Percentiles rank a stretch among this genome's conserved stretches.
Conservation (phyloP, 2,329 filamentous ascomycete species). For the Westerdykella aurantiaca region DNA sequence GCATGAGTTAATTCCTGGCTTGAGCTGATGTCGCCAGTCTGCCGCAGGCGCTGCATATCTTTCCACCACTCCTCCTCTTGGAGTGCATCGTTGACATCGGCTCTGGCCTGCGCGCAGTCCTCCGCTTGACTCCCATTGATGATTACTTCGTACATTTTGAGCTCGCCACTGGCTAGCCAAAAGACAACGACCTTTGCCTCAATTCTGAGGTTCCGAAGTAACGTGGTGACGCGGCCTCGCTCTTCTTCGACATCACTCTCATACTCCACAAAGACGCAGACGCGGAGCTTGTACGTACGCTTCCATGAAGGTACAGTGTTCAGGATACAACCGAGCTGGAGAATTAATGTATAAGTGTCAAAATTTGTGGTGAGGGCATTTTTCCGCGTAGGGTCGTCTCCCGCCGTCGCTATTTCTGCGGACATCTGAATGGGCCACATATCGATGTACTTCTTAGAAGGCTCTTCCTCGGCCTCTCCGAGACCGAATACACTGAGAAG, state of each 20-base stretch:
- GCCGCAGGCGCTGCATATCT: slow-evolving; percentile 55
- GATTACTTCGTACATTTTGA: slow-evolving; percentile 68
- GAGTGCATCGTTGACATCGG: slow-evolving; percentile 60
- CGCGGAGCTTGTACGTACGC: slow-evolving; percentile 63
- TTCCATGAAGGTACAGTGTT: slow-evolving; percentile 78
- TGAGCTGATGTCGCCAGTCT: slow-evolving; percentile 30
- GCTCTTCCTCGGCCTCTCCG: slow-evolving; percentile 38
- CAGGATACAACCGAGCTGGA: slow-evolving; percentile 79
- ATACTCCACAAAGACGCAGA: slow-evolving; percentile 85
- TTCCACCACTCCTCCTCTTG: slow-evolving; percentile 78
- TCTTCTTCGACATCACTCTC: slow-evolving; percentile 79
- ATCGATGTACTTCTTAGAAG: slow-evolving; percentile 73
- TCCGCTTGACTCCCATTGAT: slow-evolving; percentile 60
- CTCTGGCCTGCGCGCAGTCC: slow-evolving; percentile 51
- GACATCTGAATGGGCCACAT: slow-evolving; percentile 94
- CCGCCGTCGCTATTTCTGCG: slow-evolving; percentile 63
- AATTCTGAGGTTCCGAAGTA: slow-evolving; percentile 76
- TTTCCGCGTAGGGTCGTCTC: slow-evolving; percentile 41
- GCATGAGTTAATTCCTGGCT: slow-evolving; percentile 44
- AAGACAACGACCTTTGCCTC: slow-evolving; percentile 74
- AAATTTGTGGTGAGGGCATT: slow-evolving; percentile 80
- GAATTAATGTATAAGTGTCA: slow-evolving; percentile 82
- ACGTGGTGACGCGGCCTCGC: slow-evolving; percentile 60
- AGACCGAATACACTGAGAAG: slow-evolving; percentile 22
- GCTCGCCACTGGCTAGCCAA: slow-evolving; percentile 67